Conservation (phyloP, 495 filamentous ascomycete genomes). For the Penicillium psychrofluorescens region DNA sequence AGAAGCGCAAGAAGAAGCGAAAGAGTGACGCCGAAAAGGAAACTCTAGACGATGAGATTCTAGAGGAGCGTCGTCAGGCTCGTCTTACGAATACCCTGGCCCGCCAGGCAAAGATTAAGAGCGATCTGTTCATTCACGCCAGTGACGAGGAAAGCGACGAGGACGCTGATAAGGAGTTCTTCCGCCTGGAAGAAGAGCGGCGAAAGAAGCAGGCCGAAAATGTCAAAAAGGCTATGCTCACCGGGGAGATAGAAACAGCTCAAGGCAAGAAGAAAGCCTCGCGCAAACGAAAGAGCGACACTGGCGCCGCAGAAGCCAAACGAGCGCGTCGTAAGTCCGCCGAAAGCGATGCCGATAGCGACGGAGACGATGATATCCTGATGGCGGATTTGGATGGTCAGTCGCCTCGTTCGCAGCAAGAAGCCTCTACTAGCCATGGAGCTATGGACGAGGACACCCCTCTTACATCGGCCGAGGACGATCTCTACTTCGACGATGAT, state of each 20-base stretch:
- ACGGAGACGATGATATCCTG: constrained; percentile 26
- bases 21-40: constrained; percentile 25
- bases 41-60: constrained; percentile 41
- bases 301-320: constrained; percentile 18
- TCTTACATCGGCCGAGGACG: constrained; percentile 24
- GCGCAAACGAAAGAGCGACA: constrained; percentile 28
- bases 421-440: constrained; percentile 12
- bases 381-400: constrained; percentile 23
- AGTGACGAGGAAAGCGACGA: constrained; percentile 76
- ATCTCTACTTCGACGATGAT: constrained; percentile 33
- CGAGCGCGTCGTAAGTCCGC: constrained; percentile 25
- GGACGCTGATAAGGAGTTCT: constrained; percentile 61
- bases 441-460: constrained; percentile 21
- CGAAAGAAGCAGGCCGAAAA: constrained; percentile 43
- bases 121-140: constrained; percentile 66
- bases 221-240: constrained; percentile 43
- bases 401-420: constrained; percentile 14
- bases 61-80: constrained; percentile 46
- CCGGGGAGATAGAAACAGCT: constrained; percentile 37
- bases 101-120: constrained; percentile 73
- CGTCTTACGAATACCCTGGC: constrained; percentile 52
- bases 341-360: constrained; percentile 14
- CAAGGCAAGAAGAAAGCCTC: constrained; percentile 14
- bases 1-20: constrained; percentile 43
- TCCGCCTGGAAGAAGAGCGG: constrained; percentile 55